Conservation (phyloP, 1,139 yeast species). For the Candida labiduridarum region DNA sequence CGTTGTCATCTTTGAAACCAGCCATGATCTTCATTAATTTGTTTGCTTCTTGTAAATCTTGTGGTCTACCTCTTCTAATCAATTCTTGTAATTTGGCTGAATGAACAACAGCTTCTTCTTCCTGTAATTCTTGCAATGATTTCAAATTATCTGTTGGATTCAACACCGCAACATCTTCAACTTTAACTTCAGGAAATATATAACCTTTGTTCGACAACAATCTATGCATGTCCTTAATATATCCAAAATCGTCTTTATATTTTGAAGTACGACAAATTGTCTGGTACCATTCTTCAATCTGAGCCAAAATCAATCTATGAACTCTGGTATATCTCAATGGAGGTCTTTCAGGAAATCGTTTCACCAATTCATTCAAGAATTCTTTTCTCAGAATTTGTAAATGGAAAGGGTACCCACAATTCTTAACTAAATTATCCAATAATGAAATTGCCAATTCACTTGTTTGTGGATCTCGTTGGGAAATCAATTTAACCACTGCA, state of each 20-base stretch:
- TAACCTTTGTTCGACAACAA: conserved; percentile 85
- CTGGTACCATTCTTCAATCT: conserved; percentile 96
- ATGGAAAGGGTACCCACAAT: conserved; percentile 97
- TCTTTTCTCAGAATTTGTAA: conserved; percentile 94
- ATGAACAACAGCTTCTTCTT: conserved; percentile 91
- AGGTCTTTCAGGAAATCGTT: conserved; percentile 93
- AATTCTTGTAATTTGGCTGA: conserved; percentile 94
- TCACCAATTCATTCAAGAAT: conserved; percentile 88
- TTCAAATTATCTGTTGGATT: conserved; percentile 90
- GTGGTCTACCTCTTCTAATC: conserved; percentile 93
- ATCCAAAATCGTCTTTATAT: conserved; percentile 88
- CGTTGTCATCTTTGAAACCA: conserved; percentile 85
- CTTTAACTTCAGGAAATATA: conserved; percentile 85
- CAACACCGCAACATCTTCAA: conserved; percentile 90
- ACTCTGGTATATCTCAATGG: conserved; percentile 82
- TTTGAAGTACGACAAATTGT: conserved; percentile 89
- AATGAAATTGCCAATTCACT: conserved; percentile 58
- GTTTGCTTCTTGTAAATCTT: conserved; percentile 94
- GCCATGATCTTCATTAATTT: conserved; percentile 98
- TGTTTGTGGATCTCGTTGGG: conserved; percentile 82
- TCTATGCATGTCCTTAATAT: conserved; percentile 95
- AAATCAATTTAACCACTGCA: conserved; percentile 82
- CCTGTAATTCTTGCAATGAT: conserved; percentile 86
- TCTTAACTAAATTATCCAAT: conserved; percentile 89
- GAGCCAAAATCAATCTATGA: conserved; percentile 82